phyloP scores from a whole-genome alignment of 2,329 filamentous ascomycete genomes.

The Didymella pinodella region DNA sequence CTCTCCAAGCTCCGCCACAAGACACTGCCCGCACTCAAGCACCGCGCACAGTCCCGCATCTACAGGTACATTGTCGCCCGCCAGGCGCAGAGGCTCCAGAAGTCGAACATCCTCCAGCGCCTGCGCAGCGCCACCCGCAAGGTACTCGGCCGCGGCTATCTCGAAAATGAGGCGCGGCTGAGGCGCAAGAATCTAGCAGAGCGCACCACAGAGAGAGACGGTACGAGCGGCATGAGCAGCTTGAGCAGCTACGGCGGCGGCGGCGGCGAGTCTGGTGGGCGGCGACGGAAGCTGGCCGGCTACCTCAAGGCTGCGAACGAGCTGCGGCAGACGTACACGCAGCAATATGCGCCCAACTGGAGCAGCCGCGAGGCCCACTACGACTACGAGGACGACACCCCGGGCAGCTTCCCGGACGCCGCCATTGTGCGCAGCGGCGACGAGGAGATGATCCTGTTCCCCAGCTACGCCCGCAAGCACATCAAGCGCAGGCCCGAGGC shows the following conservation, averaged over 20 bases:
- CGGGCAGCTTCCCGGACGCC: slow-evolving; percentile 83
- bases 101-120: slow-evolving; percentile 41
- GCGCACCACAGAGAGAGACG: slow-evolving; percentile 16
- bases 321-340: slow-evolving; percentile 71
- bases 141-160: slow-evolving; percentile 35
- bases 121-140: slow-evolving; percentile 45
- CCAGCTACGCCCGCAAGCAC: slow-evolving; percentile 86
- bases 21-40: slow-evolving; percentile 74
- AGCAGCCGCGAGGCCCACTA: slow-evolving; percentile 55
- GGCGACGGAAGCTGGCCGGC: slow-evolving; percentile 78
- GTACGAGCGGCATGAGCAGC: background rate
- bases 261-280: slow-evolving; percentile 68
- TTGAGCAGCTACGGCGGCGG: slow-evolving; percentile 49
- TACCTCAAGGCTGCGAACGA: slow-evolving; percentile 77
- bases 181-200: slow-evolving; percentile 45
- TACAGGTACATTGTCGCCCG: slow-evolving; percentile 75
- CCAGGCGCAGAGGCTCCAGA: slow-evolving; percentile 55
- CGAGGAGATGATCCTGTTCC: slow-evolving; percentile 94
- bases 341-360: slow-evolving; percentile 60
- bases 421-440: slow-evolving; percentile 80
- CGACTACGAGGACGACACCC: slow-evolving; percentile 61
- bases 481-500: slow-evolving; percentile 56
- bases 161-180: slow-evolving; percentile 46
- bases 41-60: slow-evolving; percentile 75
- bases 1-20: slow-evolving; percentile 77